phyloP scores from a whole-genome alignment of 192 early-diverging fungal genomes.

The Piromyces sp. region DNA sequence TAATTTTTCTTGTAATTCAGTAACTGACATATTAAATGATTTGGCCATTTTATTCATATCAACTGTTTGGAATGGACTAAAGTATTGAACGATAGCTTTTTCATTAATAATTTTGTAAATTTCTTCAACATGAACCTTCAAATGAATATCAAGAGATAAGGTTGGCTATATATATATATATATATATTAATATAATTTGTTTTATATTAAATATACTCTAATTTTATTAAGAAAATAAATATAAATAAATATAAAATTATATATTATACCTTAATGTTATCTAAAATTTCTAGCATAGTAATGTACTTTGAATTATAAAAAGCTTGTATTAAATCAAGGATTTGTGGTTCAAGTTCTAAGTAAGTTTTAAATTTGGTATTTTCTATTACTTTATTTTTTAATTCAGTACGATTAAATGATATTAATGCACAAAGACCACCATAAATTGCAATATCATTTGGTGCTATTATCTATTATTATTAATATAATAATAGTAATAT shows the following conservation, averaged over 20 bases:
- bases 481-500: too few relatives aligned
- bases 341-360: conserved; percentile 66
- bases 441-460: conserved; percentile 71
- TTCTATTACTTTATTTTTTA: conserved; percentile 52
- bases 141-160: conserved; percentile 49
- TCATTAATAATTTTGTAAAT: conserved; percentile 54
- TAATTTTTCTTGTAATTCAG: conserved; percentile 48
- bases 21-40: conserved; percentile 43
- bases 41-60: conserved; percentile 61
- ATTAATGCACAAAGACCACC: conserved; percentile 62
- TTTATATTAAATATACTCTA: too few relatives aligned
- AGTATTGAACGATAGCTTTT: conserved; percentile 65
- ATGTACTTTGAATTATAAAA: conserved; percentile 67
- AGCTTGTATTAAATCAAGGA: conserved; percentile 45
- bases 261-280: conserved; percentile 53
- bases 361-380: conserved; percentile 55
- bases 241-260: too few relatives aligned
- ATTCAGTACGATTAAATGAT: conserved; percentile 49
- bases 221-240: too few relatives aligned
- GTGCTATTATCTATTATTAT: conserved; percentile 27
- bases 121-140: conserved; percentile 47
- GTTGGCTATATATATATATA: conserved; percentile 15
- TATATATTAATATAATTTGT: too few relatives aligned
- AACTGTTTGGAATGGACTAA: conserved; percentile 57
- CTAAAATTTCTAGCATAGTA: conserved; percentile 43